Evolutionary conservation across 2,329 filamentous ascomycete genomes (phyloP).

Genomic region (Sclerotinia sclerotiorum): DNA sequence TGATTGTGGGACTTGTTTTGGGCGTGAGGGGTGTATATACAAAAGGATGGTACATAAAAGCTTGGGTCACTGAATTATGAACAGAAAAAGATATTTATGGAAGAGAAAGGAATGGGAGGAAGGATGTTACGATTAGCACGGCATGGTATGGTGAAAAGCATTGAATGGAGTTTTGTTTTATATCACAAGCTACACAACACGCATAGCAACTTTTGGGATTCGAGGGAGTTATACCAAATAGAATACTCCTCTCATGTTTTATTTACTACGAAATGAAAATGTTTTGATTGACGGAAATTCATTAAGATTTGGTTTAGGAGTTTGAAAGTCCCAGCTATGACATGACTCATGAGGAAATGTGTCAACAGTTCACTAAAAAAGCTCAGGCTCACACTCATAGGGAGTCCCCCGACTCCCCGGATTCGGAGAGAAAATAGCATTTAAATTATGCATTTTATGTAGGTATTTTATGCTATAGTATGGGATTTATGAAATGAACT

Average conservation of each 20-base stretch:
- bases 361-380: neutral
- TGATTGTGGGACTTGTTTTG: neutral
- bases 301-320: no score
- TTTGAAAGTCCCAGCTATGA: no score
- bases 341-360: no score
- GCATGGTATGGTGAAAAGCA: constrained; percentile 8
- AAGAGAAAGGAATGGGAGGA: neutral
- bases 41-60: constrained; percentile 1
- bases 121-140: neutral
- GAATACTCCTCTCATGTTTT: constrained; percentile 16
- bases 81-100: neutral
- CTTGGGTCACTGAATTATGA: neutral
- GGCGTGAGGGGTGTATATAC: neutral
- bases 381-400: neutral
- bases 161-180: constrained; percentile 15
- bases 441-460: neutral
- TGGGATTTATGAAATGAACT: constrained; percentile 3
- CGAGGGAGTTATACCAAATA: constrained; percentile 1
- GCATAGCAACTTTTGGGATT: neutral
- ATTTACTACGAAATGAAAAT: neutral
- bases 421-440: constrained; percentile 10
- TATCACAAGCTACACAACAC: neutral
- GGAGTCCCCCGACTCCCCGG: neutral
- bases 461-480: neutral
- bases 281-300: neutral